Percentiles rank a stretch among this genome's conserved stretches.
Conservation (phyloP, 345 rosid species). For the Turnera subulata region DNA sequence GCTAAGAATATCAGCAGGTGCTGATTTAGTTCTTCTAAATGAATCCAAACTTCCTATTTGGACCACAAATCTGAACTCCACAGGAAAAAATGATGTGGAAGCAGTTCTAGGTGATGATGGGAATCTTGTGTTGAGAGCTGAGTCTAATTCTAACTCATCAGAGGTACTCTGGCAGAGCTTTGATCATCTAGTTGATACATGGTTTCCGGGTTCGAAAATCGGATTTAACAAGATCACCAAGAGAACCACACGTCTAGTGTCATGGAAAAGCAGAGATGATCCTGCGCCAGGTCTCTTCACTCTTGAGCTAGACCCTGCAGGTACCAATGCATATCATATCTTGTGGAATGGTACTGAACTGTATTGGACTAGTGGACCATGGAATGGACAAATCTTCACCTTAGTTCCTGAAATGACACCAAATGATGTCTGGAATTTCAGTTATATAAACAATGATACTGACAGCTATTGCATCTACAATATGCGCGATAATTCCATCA, state of each 20-base stretch:
- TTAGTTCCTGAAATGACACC: conserved; percentile 23
- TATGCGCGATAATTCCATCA: conserved; percentile 3
- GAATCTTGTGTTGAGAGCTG: conserved; percentile 23
- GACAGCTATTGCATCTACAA: conserved; percentile 33
- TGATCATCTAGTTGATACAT: too few species aligned
- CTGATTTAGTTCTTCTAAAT: too few species aligned
- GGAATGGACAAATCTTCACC: conserved; percentile 15
- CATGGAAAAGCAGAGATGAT: conserved; percentile 19
- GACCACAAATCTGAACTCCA: neutral
- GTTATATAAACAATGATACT: conserved; percentile 7
- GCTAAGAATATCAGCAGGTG: neutral
- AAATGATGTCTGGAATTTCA: conserved; percentile 15
- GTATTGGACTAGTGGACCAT: conserved; percentile 20
- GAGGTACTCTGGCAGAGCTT: too few species aligned
- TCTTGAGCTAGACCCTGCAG: conserved; percentile 5
- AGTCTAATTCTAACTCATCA: neutral
- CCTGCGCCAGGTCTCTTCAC: conserved; percentile 32
- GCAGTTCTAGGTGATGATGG: conserved; percentile 23
- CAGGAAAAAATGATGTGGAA: conserved; percentile 1
- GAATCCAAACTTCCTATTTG: neutral
- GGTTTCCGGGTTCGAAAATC: conserved; percentile 13
- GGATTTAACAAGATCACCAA: conserved; percentile 13
- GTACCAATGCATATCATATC: conserved; percentile 9
- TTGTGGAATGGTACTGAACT: neutral
- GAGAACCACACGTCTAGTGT: conserved; percentile 6